Percentiles rank a stretch among this genome's conserved stretches.
These are phyloP conservation scores for Alternaria novae-zelandiae DNA, from an alignment of 2,329 filamentous ascomycete species.

Conservation along the genomic window DNA sequence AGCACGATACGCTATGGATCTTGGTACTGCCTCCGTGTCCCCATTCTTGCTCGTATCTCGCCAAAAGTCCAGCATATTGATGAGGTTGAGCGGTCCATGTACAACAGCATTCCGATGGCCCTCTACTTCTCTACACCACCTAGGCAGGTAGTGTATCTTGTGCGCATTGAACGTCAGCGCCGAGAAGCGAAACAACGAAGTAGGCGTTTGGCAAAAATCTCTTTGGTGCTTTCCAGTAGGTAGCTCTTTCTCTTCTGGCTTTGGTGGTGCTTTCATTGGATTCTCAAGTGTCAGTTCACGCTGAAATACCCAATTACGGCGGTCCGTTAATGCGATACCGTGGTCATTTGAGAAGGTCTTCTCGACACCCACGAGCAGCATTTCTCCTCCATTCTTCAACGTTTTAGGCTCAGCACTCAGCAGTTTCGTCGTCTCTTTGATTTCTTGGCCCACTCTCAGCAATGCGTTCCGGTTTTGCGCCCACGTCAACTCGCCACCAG, in stretches of 20 bases:
- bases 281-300: conserved; percentile 50
- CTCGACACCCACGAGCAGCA: conserved; percentile 66
- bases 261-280: conserved; percentile 45
- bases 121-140: conserved; percentile 74
- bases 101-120: conserved; percentile 78
- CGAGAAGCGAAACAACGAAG: conserved; percentile 86
- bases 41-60: conserved; percentile 29
- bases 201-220: conserved; percentile 68
- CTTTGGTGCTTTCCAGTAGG: conserved; percentile 44
- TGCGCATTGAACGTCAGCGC: conserved; percentile 94
- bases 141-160: conserved; percentile 80
- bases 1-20: conserved; percentile 38
- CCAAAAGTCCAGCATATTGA: conserved; percentile 47
- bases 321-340: conserved; percentile 47
- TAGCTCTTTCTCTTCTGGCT: conserved; percentile 25
- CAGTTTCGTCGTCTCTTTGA: conserved; percentile 54
- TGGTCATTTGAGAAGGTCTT: conserved; percentile 54
- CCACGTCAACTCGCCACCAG: conserved; percentile 77
- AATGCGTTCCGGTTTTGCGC: conserved; percentile 24
- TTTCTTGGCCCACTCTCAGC: conserved; percentile 40
- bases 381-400: conserved; percentile 59
- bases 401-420: conserved; percentile 57
- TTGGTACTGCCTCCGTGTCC: conserved; percentile 26
- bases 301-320: conserved; percentile 46
- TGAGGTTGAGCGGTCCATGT: conserved; percentile 83